Conservation (phyloP, 225 moss, liverwort and hornwort species). For the Marchantia polymorpha region DNA sequence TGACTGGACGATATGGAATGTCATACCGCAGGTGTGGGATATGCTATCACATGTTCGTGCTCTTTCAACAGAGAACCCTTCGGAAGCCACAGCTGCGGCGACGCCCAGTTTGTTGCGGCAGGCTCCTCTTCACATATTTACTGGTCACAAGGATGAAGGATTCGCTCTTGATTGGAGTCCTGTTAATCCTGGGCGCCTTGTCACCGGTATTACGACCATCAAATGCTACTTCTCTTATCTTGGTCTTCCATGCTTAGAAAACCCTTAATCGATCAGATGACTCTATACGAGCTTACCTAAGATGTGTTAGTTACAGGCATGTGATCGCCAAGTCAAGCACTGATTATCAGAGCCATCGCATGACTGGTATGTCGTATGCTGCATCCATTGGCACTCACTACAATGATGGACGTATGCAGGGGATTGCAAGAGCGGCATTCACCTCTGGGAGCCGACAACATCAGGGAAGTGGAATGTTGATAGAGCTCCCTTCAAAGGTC, state of each 20-base stretch:
- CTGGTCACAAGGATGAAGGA: slow-evolving; percentile 92
- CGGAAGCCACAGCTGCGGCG: slow-evolving; percentile 4
- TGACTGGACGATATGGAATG: neutral
- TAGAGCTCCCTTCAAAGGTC: slow-evolving; percentile 61
- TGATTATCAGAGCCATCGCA: neutral
- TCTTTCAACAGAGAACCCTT: slow-evolving; percentile 51
- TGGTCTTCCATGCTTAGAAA: neutral
- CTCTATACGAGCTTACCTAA: too few species aligned
- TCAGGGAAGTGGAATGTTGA: slow-evolving; percentile 90
- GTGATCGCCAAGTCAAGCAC: neutral
- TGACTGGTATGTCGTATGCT: neutral
- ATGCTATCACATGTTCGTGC: slow-evolving; percentile 79
- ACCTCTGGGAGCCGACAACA: slow-evolving; percentile 84
- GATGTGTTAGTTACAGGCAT: too few species aligned
- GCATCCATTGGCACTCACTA: neutral
- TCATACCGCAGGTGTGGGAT: slow-evolving; percentile 70
- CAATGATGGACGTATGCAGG: slow-evolving; percentile 39
- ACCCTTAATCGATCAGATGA: neutral
- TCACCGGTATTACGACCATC: slow-evolving; percentile 57
- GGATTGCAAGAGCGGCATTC: slow-evolving; percentile 80
- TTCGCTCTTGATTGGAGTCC: slow-evolving; percentile 96
- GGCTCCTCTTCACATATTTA: slow-evolving; percentile 81
- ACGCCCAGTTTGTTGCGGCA: slow-evolving; percentile 44
- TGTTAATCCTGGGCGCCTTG: slow-evolving; percentile 74
- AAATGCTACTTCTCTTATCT: neutral